Percentiles rank a stretch among this genome's conserved stretches.
These are phyloP conservation scores for Moesziomyces aphidis DNA, from an alignment of 1,284 basidiomycete genomes.

Conservation along the genomic window DNA sequence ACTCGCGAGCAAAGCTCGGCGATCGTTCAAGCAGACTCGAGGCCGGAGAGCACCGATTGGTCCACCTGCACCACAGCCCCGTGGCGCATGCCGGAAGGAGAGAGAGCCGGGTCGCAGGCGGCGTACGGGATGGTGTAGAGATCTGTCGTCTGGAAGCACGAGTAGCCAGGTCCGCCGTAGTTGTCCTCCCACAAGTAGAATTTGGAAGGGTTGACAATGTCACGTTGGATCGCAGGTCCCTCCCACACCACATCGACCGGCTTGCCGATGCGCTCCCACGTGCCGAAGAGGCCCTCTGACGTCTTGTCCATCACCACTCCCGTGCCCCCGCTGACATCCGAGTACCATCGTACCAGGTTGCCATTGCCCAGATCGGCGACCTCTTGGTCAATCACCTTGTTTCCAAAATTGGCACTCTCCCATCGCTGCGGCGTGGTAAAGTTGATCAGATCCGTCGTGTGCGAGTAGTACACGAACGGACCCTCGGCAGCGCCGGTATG, in stretches of 20 bases:
- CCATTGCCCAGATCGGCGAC: slow-evolving; percentile 21
- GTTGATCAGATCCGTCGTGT: slow-evolving; percentile 26
- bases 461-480: slow-evolving; percentile 29
- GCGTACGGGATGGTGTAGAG: slow-evolving; percentile 17
- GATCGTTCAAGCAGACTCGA: slow-evolving; percentile 1
- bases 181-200: slow-evolving; percentile 36
- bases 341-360: slow-evolving; percentile 30
- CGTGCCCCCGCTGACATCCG: slow-evolving; percentile 12
- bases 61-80: slow-evolving; percentile 20
- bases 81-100: slow-evolving; percentile 24
- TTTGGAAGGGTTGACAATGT: slow-evolving; percentile 27
- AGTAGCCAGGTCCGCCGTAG: slow-evolving; percentile 30
- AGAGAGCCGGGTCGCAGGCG: slow-evolving; percentile 20
- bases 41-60: not conserved
- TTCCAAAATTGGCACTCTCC: slow-evolving; percentile 30
- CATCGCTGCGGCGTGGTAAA: slow-evolving; percentile 18
- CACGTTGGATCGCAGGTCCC: slow-evolving; percentile 28
- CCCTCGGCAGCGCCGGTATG: slow-evolving; percentile 17
- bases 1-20: no score
- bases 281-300: slow-evolving; percentile 16
- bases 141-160: slow-evolving; percentile 31
- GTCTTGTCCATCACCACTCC: slow-evolving; percentile 36
- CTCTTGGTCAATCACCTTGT: slow-evolving; percentile 32
- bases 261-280: slow-evolving; percentile 29
- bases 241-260: slow-evolving; percentile 28